These are phyloP conservation scores for Chrysosporium queenslandicum DNA, from an alignment of 2,329 filamentous ascomycete species.

Conservation along the genomic window DNA sequence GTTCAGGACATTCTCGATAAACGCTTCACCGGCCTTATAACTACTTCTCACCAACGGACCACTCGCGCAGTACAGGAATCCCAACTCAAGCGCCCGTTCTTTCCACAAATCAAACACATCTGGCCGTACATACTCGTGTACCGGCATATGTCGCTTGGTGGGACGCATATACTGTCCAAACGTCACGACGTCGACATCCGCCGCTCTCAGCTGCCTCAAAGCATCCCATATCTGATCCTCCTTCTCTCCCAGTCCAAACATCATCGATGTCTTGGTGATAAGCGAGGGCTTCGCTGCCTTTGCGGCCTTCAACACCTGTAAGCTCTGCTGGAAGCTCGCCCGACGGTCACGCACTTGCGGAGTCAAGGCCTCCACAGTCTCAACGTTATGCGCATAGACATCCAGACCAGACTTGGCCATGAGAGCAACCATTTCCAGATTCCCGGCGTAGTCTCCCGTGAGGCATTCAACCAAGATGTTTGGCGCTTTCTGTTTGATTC, in stretches of 20 bases:
- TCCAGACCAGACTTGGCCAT: constrained; percentile 84
- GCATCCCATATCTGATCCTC: constrained; percentile 76
- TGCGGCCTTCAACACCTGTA: constrained; percentile 67
- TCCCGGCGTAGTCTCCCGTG: constrained; percentile 73
- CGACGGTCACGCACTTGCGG: constrained; percentile 81
- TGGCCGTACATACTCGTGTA: constrained; percentile 88
- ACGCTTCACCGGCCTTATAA: constrained; percentile 96
- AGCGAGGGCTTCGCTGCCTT: constrained; percentile 67
- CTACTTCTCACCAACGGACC: constrained; percentile 87
- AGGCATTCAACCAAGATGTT: constrained; percentile 38
- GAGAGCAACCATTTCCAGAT: constrained; percentile 74
- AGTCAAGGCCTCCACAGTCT: constrained; percentile 85
- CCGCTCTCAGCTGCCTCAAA: constrained; percentile 65
- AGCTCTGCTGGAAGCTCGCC: constrained; percentile 77
- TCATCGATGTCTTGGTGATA: constrained; percentile 98
- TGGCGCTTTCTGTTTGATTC: constrained; percentile 69
- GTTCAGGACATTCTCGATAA: constrained; percentile 95
- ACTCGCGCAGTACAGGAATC: constrained; percentile 92
- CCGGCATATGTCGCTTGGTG: constrained; percentile 94
- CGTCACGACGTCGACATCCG: constrained; percentile 84
- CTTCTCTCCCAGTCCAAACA: constrained; percentile 89
- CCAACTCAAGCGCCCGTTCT: constrained; percentile 80
- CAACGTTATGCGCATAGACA: constrained; percentile 94
- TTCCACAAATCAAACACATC: constrained; percentile 87
- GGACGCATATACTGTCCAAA: constrained; percentile 99